Base-by-base conservation (phyloP, 306 rosid species). In the Delonix regia region DNA sequence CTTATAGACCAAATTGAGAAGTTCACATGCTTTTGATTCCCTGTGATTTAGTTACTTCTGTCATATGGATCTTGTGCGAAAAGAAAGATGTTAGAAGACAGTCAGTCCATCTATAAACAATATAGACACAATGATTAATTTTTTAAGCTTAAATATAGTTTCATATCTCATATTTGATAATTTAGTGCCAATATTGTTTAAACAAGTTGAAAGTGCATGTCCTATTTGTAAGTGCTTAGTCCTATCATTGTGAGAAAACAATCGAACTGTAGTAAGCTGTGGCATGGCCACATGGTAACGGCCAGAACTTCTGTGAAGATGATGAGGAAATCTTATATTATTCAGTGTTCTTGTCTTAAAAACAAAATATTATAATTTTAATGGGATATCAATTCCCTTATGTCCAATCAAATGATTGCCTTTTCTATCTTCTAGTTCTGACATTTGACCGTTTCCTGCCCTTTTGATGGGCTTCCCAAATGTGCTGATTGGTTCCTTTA, bases 401-500 rank as follows among this genome's bases (percentile, higher is more conserved):
- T 6, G 39, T 76, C 13, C 0, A 44, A 19, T 51, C 38, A 71
- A 56, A 76, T 67, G 34, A 60, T 45, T 22, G 13, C 62, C 39
- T 56, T 47, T 41, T 42, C 14, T 34, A 44, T 38, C 61, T 65
- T 75, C 59, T 61, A 33, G 15, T 74, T 79, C 39, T 73, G 67
- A 73, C 52, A n/a, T 14, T 45, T 61, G 49, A 36, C 19, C 53
- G 2, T 62, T 53, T 78, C 72, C 64, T 61, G 61, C 59, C 60
- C 56, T 56, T 25, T 77, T 47, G 22, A 18, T 22, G 67, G 76
- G 33, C 27, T 64, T 78, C 39, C 36, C 68, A 80, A 9, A 68
- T 44, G 51, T 71, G 59, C 79, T 73, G 45, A 73, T 47, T 47
- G 75, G 57, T 59, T 82, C 74, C 34, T 71, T 78, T 63, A 85